Conservation (phyloP, 2,329 filamentous ascomycete genomes). For the Diaporthe citrichinensis region DNA sequence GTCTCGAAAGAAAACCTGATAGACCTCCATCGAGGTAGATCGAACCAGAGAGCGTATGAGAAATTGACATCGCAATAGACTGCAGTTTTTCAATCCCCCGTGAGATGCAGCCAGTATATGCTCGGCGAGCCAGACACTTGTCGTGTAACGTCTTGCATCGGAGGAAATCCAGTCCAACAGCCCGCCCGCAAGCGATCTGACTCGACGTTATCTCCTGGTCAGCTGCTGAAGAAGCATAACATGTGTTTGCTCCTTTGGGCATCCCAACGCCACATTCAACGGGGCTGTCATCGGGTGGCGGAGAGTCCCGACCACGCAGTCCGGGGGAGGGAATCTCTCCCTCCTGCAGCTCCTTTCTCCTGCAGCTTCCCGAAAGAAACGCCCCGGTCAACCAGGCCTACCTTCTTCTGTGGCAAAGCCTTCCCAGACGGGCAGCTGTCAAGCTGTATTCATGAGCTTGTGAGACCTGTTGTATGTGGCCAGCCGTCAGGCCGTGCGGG, state of each 20-base stretch:
- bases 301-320: constrained; percentile 12
- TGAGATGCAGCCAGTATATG: constrained; percentile 5
- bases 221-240: constrained; percentile 5
- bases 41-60: constrained; percentile 3
- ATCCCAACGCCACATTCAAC: constrained; percentile 20
- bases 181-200: background rate
- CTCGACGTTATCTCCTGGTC: constrained; percentile 2
- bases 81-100: background rate
- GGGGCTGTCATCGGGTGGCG: constrained; percentile 2
- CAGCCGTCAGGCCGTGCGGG: background rate
- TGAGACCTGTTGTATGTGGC: constrained; percentile 6
- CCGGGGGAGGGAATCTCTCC: background rate
- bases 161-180: background rate
- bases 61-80: background rate
- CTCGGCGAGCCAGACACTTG: background rate
- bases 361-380: constrained; percentile 11
- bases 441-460: constrained; percentile 3
- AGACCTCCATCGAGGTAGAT: constrained; percentile 1
- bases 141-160: constrained; percentile 6
- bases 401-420: constrained; percentile 7
- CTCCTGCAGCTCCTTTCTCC: background rate
- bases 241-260: background rate
- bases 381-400: background rate
- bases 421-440: constrained; percentile 15
- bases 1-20: background rate